Percentiles rank a stretch among this genome's conserved stretches.
Evolutionary conservation across 371 early-diverging fungal genomes (phyloP).

Genomic region (Capillidium rhysosporum): DNA sequence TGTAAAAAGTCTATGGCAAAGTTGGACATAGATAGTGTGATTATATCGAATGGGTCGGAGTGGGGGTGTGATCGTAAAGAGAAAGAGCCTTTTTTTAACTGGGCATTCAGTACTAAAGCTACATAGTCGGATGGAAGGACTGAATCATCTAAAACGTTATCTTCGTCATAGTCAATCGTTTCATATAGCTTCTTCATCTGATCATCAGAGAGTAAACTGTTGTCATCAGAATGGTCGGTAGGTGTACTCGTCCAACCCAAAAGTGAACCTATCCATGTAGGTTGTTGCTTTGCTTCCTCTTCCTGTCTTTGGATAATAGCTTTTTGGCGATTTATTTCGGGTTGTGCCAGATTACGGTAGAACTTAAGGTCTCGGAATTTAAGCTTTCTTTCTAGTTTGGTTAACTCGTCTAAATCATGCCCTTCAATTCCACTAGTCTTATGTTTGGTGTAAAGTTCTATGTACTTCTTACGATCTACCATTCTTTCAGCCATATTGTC

Average conservation of each 20-base stretch:
- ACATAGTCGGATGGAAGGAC: conserved; percentile 67
- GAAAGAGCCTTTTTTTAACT: conserved; percentile 67
- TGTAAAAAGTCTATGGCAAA: conserved; percentile 24
- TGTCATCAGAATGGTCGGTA: conserved; percentile 12
- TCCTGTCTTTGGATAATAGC: conserved; percentile 31
- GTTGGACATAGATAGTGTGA: conserved; percentile 16
- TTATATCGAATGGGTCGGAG: conserved; percentile 37
- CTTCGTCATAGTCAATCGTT: conserved; percentile 86
- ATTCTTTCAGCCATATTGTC: conserved; percentile 59
- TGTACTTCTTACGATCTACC: conserved; percentile 60
- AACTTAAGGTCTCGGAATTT: conserved; percentile 77
- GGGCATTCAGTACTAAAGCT: conserved; percentile 36
- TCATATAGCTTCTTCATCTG: conserved; percentile 77
- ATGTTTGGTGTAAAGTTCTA: conserved; percentile 49
- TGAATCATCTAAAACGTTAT: conserved; percentile 34
- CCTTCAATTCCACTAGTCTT: conserved; percentile 25
- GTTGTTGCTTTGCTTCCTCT: not conserved
- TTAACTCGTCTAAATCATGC: conserved; percentile 27
- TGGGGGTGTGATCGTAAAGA: conserved; percentile 50
- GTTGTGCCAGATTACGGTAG: conserved; percentile 62
- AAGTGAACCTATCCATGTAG: conserved; percentile 23
- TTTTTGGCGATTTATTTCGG: conserved; percentile 46
- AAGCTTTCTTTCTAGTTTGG: conserved; percentile 51
- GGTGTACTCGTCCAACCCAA: conserved; percentile 32
- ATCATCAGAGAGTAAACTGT: conserved; percentile 37